Base-by-base conservation (phyloP, 768 basidiomycete species). In the Strobilomyces echinocephalus region DNA sequence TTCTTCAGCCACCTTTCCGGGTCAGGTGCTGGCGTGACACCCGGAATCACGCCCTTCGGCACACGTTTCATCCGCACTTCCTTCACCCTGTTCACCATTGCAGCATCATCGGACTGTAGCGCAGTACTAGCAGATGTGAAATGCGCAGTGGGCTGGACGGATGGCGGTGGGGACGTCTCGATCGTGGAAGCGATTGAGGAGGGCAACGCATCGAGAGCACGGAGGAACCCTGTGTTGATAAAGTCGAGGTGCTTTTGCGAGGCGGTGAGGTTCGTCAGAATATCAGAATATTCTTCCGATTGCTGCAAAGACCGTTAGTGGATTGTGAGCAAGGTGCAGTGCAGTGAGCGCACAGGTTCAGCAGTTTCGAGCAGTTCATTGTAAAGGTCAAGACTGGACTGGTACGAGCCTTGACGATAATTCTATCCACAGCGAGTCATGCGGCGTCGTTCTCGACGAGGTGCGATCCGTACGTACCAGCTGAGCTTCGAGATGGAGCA, bases 1-100 rank as follows among this genome's bases (percentile, higher is more conserved):
- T 90, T 92, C 80, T 92, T 92, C 55, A 92, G 67, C 90, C 90
- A 92, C 57, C 90, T 75, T 68, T 92, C 90, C 24, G 90, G 88
- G 71, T 92, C 90, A 31, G 91, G 90, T 16, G 83, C 77, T 28
- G 89, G 88, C 5, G 89, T 90, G 12, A 88, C 82, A 18, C 90
- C 89, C 16, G 83, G 86, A 24, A 83, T 69, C 20, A 91, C 85
- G n/a, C 86, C 85, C 50, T 79, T 76, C 14, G 90, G 89, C 16
- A 91, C 76, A 64, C 88, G 83, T 57, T 80, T 79, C 69, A 70
- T 79, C 54, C 85, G 78, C 59, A 80, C 76, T 66, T 80, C 80
- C 71, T 70, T 76, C 53, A 56, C 63, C 71, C 75, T 79, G 55
- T 64, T 62, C 47, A 57, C 65, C 52, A 73, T 67, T 45, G 62